Evolutionary conservation across 202 grass and related monocot species (phyloP), one percentile per base, ranked within the genome.

Genomic region (Setaria italica): DNA sequence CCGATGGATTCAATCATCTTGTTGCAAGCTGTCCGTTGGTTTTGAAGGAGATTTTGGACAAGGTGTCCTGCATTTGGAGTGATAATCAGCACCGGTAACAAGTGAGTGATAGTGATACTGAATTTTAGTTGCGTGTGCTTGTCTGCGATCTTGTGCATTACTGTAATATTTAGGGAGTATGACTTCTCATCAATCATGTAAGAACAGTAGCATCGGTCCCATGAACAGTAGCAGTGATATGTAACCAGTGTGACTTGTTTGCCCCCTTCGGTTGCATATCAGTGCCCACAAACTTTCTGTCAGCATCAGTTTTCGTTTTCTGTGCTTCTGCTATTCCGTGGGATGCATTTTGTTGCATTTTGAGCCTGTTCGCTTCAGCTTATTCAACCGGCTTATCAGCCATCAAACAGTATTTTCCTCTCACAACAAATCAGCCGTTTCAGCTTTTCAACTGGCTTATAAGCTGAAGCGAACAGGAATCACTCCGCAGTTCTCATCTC

Each of bases 1-100:
- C 74, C 0, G 84, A 90, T 1, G 88, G 84, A 20, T 90, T 83
- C 50, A 87, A 77, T 70, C 88, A 87, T 80, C 88, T 90, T 1
- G 7, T 90, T 3, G 74, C 51, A 2, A 87, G 84, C 80, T 90
- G 84, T 8, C 84, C 84, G 0, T 29, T 87, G 74, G 30, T 90
- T 30, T 46, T 90, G 84, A 79, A 79, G 84, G 84, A 90, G 19
- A 87, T 87, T 69, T 60, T 90, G 19, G 85, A 62, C 6, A 68
- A 79, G 84, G 74, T 90, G 6, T 83, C 88, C 1, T 45, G 9
- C 50, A 65, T 86, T 42, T 90, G 88, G 88, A 72, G 43, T 7
- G 84, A 86, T 45, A 50, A 77, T 39, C 33, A 42, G 20, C 21
- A 67, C 29, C 4, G 29, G 3, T 82, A n/a, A 77, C 21, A 46